Base-by-base conservation (phyloP, 2,329 filamentous ascomycete genomes). In the Talaromyces amestolkiae region DNA sequence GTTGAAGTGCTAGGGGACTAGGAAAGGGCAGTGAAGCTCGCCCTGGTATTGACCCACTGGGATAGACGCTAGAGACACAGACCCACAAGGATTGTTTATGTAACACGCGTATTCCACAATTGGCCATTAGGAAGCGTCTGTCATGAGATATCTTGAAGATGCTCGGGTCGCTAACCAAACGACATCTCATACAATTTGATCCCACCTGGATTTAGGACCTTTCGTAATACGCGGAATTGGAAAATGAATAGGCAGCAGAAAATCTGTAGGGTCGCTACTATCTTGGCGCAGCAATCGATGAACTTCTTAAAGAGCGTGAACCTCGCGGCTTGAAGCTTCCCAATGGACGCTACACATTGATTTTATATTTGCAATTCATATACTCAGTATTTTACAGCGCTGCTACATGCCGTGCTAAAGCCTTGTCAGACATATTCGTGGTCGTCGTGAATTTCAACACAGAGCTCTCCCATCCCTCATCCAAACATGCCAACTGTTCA, bases 401-500 rank as follows among this genome's bases (percentile, higher is more conserved):
- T 8, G 47, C 15, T 31, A 51, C 47, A 24, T 24, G 9, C 15
- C 15, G 3, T 9, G 3, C 3, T 5, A 13, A 6, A 35, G 27
- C 10, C n/a, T 37, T 56, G 31, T 35, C 11, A 13, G 31, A 56
- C 10, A 15, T 22, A 56, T 5, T 56, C n/a, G 51, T 37, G 51
- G 5, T 22, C 10, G 31, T 19, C 11, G 13, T 22, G n/a, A 22
- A 37, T 9, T 17, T 22, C 22, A 56, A 33, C 7, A 31, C n/a
- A 31, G 10, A n/a, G 5, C 17, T 37, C n/a, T 19, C n/a, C 51
- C 8, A 22, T 35, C 9, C 15, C 49, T 35, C 31, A 37, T 56
- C 33, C 22, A 54, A 39, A 35, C 22, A 65, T 65, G 63, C 35
- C 63, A 19, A 45, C 54, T 19, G 56, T 65, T 9, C 24, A 65